Conservation (phyloP, 768 basidiomycete genomes). For the Amanita exitialis region DNA sequence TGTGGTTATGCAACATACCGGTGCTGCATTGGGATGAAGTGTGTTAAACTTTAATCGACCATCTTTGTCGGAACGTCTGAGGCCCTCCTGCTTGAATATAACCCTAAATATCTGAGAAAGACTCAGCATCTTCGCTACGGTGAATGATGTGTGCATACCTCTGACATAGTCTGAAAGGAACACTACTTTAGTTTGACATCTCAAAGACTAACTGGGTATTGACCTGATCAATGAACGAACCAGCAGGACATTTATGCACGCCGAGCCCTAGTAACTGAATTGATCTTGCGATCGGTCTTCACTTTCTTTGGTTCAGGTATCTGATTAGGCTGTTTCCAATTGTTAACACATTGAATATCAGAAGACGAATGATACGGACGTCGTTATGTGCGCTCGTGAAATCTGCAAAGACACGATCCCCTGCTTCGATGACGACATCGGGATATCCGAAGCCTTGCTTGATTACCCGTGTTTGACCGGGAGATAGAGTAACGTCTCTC, state of each 20-base stretch:
- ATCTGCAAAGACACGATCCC: conserved; percentile 11
- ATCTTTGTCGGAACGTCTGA: neutral
- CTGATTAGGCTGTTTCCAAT: conserved; percentile 7
- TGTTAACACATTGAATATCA: neutral
- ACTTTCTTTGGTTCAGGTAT: conserved; percentile 8
- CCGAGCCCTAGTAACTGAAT: conserved; percentile 15
- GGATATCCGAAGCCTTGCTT: conserved; percentile 6
- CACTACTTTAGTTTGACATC: neutral
- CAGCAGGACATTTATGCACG: conserved; percentile 16
- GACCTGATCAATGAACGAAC: conserved; percentile 14
- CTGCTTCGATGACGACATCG: conserved; percentile 7
- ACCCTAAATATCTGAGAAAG: neutral
- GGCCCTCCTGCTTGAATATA: neutral
- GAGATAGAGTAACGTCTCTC: conserved; percentile 1
- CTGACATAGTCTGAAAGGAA: conserved; percentile 14
- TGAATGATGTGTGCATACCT: conserved; percentile 7
- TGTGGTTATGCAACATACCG: neutral
- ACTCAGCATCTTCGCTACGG: neutral
- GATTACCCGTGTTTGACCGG: neutral
- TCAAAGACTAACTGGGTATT: neutral
- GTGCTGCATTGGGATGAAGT: neutral
- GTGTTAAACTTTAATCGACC: neutral
- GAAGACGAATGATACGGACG: conserved; percentile 5
- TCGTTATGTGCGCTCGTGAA: conserved; percentile 9
- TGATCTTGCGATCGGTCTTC: conserved; percentile 6